Evolutionary conservation across 208 protist species (phyloP), one percentile per base, ranked within the genome.

Genomic region (Endotrypanum monterogeii): DNA sequence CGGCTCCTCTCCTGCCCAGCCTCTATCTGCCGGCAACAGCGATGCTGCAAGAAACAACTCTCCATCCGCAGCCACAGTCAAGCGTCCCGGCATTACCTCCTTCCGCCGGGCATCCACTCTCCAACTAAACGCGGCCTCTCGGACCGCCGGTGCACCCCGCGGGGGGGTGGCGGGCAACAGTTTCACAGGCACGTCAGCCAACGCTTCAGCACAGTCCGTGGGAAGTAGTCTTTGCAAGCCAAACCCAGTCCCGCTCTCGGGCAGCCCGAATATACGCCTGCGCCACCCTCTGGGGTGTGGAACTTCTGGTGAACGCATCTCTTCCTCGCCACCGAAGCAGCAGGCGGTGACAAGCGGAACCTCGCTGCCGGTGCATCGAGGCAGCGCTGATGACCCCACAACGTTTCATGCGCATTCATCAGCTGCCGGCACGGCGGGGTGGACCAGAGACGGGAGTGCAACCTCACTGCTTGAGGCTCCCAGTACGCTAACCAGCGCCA

Each of bases 191-290:
- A 9, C 55, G 9, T 6, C n/a, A 23, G 39, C 8, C 32, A 51
- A 25, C 23, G 28, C 7, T 4, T 16, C 35, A 48, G 62, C 23
- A 30, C 55, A 23, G 30, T 60, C 55, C 18, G 35, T 23, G 48
- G 73, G 55, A 25, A 63, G 58, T 5, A 51, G 50, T 0, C 18
- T 73, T 25, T 41, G 67, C 25, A 66, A 60, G 30, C 7, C 57
- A n/a, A 73, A 23, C 56, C 0, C 56, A 9, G 32, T 66, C 44
- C 30, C 56, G 37, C 28, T 54, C n/a, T 46, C 51, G 32, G 55
- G 73, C 54, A 72, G 74, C 51, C 74, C 74, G 25, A 73, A 79
- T 51, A 50, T 58, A n/a, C 74, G 56, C 25, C 58, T 39, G 20
- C 58, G 74, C 5, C 66, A 62, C 35, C 63, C 74, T 57, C 54